These are phyloP conservation scores for Penicillium occitanis DNA, from an alignment of 2,329 filamentous ascomycete species.

Conservation along the genomic window DNA sequence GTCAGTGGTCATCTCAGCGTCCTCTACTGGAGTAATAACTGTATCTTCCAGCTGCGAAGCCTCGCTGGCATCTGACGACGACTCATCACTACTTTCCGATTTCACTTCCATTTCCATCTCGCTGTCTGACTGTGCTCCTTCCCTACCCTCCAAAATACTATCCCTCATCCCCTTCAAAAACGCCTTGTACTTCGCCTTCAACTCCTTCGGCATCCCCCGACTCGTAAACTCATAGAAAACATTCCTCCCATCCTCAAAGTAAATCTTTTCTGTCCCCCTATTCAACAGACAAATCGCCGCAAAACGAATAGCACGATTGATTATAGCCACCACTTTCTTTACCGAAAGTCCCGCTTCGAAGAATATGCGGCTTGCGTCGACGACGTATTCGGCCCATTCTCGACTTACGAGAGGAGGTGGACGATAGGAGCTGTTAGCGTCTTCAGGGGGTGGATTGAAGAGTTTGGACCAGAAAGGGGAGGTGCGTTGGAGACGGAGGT, in stretches of 20 bases:
- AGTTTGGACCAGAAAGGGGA: constrained; percentile 10
- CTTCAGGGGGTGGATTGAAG: background rate
- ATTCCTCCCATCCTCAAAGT: background rate
- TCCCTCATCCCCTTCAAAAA: background rate
- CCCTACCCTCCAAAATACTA: background rate
- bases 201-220: background rate
- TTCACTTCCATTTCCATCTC: background rate
- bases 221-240: constrained; percentile 1
- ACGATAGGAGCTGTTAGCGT: too few relatives aligned
- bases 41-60: background rate
- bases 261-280: background rate
- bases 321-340: background rate
- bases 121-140: background rate
- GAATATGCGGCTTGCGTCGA: background rate
- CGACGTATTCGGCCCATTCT: background rate
- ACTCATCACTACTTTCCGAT: background rate
- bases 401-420: background rate
- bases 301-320: background rate
- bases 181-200: background rate
- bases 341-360: background rate
- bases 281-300: background rate
- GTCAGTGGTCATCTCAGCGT: background rate
- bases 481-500: background rate
- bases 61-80: background rate
- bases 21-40: background rate